A percentile compares a stretch with the other conserved stretches of the same genome.
phyloP scores from a whole-genome alignment of 2,329 filamentous ascomycete species.

The Penicillium oxalicum region DNA sequence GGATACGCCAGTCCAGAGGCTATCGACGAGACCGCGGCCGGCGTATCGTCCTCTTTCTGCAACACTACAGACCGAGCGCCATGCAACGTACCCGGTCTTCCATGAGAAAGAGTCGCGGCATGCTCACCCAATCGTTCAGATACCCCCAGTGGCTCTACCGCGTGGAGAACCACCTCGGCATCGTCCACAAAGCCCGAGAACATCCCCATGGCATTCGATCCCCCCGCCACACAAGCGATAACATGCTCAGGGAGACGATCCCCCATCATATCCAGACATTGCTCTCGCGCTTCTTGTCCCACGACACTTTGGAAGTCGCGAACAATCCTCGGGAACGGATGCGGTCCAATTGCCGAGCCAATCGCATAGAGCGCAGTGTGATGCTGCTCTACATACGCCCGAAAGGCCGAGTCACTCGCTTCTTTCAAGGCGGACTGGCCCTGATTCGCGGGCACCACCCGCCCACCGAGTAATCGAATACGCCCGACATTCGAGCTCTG shows the following conservation, averaged over 20 bases:
- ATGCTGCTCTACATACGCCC: conserved; percentile 76
- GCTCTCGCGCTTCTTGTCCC: conserved; percentile 2
- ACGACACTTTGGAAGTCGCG: conserved; percentile 6
- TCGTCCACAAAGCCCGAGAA: conserved; percentile 5
- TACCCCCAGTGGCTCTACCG: not conserved
- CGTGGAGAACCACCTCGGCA: conserved; percentile 1
- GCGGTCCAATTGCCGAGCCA: conserved; percentile 81
- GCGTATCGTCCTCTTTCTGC: conserved; percentile 2
- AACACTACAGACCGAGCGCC: conserved; percentile 4
- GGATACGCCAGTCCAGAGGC: conserved; percentile 20
- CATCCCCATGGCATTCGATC: conserved; percentile 10
- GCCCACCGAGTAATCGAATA: not conserved
- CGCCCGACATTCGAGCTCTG: conserved; percentile 54
- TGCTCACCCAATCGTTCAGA: not conserved
- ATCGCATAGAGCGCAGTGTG: conserved; percentile 88
- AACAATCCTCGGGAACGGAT: conserved; percentile 47
- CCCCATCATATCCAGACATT: not conserved
- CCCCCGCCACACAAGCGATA: conserved; percentile 6
- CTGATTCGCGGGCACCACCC: conserved; percentile 44
- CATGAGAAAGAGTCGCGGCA: conserved; percentile 2
- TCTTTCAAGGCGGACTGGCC: conserved; percentile 68
- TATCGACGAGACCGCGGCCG: conserved; percentile 11
- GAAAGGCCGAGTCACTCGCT: conserved; percentile 79
- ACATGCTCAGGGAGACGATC: conserved; percentile 1
- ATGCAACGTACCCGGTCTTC: conserved; percentile 2